Percentiles rank a stretch among this genome's conserved stretches.
Evolutionary conservation across 176 grass and related monocot genomes (phyloP).

Genomic region (Microstegium vimineum): DNA sequence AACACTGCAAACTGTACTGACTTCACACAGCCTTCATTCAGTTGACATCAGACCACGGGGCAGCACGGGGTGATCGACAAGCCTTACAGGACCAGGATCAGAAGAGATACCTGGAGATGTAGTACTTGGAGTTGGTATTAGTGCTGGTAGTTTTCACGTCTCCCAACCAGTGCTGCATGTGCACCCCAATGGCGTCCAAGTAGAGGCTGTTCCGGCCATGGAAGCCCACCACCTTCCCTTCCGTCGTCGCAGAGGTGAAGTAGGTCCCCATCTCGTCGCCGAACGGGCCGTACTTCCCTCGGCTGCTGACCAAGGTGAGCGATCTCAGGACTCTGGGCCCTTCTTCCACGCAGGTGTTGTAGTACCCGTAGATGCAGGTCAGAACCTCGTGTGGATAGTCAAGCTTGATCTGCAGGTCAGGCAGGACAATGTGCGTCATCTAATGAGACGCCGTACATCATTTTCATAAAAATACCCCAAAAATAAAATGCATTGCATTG

Average conservation of each 20-base stretch:
- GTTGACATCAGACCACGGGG: background rate
- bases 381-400: slow-evolving; percentile 83
- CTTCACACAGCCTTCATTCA: background rate
- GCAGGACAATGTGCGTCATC: background rate
- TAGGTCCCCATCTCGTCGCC: slow-evolving; percentile 64
- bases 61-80: too few relatives aligned
- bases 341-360: slow-evolving; percentile 40
- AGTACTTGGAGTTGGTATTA: slow-evolving; percentile 39
- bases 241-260: slow-evolving; percentile 62
- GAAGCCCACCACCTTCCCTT: slow-evolving; percentile 92
- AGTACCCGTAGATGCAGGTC: slow-evolving; percentile 78
- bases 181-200: slow-evolving; percentile 82
- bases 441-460: background rate
- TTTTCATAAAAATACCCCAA: background rate
- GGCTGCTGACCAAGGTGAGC: slow-evolving; percentile 55
- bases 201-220: slow-evolving; percentile 72
- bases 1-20: background rate
- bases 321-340: slow-evolving; percentile 58
- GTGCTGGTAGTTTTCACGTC: slow-evolving; percentile 29
- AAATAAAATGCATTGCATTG: background rate
- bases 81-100: slow-evolving; percentile 36
- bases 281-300: slow-evolving; percentile 85
- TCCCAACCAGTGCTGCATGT: slow-evolving; percentile 92
- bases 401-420: slow-evolving; percentile 60
- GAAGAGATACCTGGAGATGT: slow-evolving; percentile 69